Percentiles rank a stretch among this genome's conserved stretches.
Conservation (phyloP, 1,284 basidiomycete genomes). For the Marasmius tenuissimus region DNA sequence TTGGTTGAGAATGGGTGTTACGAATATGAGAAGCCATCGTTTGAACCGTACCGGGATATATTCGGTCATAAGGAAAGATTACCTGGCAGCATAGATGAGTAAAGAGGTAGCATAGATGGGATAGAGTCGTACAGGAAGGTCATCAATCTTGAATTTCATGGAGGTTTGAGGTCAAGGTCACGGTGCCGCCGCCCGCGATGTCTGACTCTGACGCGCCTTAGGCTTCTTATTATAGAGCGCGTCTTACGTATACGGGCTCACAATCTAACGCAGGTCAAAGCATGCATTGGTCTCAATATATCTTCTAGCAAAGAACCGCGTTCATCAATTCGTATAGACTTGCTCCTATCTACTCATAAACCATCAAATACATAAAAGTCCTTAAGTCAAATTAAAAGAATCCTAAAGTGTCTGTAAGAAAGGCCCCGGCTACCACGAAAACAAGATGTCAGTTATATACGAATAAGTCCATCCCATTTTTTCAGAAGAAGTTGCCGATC, state of each 20-base stretch:
- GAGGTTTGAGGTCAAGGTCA: background rate
- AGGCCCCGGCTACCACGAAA: background rate
- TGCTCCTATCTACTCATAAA: too few species aligned
- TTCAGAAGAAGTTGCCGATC: conserved; percentile 16
- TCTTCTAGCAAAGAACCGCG: too few species aligned
- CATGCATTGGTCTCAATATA: background rate
- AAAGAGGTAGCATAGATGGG: conserved; percentile 8
- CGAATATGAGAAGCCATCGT: conserved; percentile 4
- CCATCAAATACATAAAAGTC: too few species aligned
- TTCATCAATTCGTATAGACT: too few species aligned
- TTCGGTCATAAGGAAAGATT: conserved; percentile 91
- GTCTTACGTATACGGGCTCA: too few species aligned
- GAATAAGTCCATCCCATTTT: background rate
- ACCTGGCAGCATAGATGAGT: conserved; percentile 47
- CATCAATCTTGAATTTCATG: conserved; percentile 99
- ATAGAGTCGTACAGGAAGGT: conserved; percentile 69
- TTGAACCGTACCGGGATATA: conserved; percentile 68
- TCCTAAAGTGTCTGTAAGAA: background rate
- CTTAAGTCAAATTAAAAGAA: too few species aligned
- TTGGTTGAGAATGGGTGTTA: conserved; percentile 7
- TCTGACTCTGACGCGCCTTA: background rate
- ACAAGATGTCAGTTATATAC: background rate
- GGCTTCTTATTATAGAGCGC: too few species aligned
- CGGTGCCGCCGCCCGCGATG: too few species aligned
- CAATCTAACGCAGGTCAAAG: background rate